A percentile compares a stretch with the other conserved stretches of the same genome.
phyloP scores from a whole-genome alignment of 768 basidiomycete genomes.

The Macrolepiota dolichaula region DNA sequence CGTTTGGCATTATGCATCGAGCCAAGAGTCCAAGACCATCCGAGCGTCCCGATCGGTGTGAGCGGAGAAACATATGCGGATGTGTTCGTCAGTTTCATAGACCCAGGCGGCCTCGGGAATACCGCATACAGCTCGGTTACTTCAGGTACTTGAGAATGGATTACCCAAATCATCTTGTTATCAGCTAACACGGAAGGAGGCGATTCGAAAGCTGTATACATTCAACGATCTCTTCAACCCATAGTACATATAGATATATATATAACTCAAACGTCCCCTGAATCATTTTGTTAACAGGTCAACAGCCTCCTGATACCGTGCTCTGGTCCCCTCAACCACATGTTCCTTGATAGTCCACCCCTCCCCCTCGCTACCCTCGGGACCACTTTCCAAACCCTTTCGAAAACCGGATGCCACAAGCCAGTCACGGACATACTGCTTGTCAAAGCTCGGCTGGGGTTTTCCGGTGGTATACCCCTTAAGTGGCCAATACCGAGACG shows the following conservation, averaged over 20 bases:
- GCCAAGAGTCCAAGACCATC: no score
- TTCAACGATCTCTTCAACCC: no score
- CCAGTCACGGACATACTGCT: conserved; percentile 75
- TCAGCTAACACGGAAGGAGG: no score
- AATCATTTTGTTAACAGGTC: conserved; percentile 42
- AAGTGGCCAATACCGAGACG: conserved; percentile 94
- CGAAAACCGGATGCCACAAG: conserved; percentile 13
- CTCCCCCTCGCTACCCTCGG: conserved; percentile 53
- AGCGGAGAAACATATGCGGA: no score
- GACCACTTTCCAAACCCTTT: conserved; percentile 77
- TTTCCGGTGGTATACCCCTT: conserved; percentile 68
- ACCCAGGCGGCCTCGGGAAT: no score
- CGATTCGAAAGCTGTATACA: no score
- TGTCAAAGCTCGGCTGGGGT: conserved; percentile 90
- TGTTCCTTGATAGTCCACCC: conserved; percentile 79
- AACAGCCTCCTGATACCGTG: conserved; percentile 79
- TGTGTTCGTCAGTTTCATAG: no score
- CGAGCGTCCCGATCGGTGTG: no score
- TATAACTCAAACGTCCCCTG: background rate
- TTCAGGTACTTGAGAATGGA: no score
- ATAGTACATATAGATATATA: background rate
- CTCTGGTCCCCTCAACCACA: conserved; percentile 73
- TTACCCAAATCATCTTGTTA: no score
- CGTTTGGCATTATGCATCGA: no score
- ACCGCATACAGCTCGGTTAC: no score